Conservation (phyloP, 1,284 basidiomycete species). For the Malassezia arunalokei region DNA sequence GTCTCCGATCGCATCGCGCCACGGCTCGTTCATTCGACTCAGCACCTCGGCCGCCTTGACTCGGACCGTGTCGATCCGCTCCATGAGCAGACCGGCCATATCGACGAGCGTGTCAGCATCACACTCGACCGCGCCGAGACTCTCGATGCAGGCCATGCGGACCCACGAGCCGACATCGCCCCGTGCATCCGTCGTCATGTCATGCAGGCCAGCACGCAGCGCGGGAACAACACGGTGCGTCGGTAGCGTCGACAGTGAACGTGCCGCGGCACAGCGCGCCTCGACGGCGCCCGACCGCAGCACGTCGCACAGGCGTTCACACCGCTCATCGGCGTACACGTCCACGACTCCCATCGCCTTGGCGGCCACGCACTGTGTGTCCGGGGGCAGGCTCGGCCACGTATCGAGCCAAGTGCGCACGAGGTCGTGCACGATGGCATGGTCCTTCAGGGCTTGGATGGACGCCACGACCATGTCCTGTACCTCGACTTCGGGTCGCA, state of each 20-base stretch:
- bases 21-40: not conserved
- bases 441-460: constrained; percentile 56
- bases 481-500: constrained; percentile 56
- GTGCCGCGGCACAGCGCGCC: constrained; percentile 59
- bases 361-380: constrained; percentile 64
- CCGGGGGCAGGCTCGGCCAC: constrained; percentile 52
- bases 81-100: constrained; percentile 75
- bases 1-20: not conserved
- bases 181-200: constrained; percentile 84
- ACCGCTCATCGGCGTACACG: not conserved
- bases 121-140: constrained; percentile 46
- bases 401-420: not conserved
- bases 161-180: constrained; percentile 98
- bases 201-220: constrained; percentile 58
- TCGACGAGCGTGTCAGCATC: constrained; percentile 48
- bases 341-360: constrained; percentile 51
- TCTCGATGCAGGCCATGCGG: constrained; percentile 60
- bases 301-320: constrained; percentile 51
- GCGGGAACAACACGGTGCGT: constrained; percentile 15
- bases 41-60: constrained; percentile 57
- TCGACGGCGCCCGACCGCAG: constrained; percentile 49
- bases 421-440: constrained; percentile 54
- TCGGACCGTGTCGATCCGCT: constrained; percentile 79
- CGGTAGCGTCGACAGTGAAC: constrained; percentile 51
- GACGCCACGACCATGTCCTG: constrained; percentile 64